Percentiles rank a stretch among this genome's conserved stretches.
phyloP scores from a whole-genome alignment of 2,329 filamentous ascomycete species.

The Colletotrichum musicola region DNA sequence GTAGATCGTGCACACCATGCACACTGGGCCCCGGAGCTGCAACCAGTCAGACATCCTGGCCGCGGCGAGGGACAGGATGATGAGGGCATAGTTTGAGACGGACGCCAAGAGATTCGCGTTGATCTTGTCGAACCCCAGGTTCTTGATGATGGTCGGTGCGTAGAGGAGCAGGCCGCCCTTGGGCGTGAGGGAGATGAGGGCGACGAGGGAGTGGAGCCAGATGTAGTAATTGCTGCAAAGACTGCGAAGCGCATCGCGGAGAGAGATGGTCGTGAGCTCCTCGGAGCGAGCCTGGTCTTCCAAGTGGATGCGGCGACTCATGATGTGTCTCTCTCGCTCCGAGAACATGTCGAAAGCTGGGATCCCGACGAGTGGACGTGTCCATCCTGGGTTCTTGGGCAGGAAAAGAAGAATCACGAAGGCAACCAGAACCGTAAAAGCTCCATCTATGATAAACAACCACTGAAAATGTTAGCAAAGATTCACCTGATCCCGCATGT shows the following conservation, averaged over 20 bases:
- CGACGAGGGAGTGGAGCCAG: slow-evolving; percentile 10
- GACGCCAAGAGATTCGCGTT: background rate
- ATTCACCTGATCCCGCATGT: background rate
- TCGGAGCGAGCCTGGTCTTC: background rate
- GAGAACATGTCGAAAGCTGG: background rate
- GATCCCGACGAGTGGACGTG: background rate
- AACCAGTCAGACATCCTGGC: background rate
- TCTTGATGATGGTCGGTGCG: slow-evolving; percentile 16
- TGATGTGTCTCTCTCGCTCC: background rate
- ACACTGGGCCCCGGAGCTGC: background rate
- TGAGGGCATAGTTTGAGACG: background rate
- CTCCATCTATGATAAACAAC: background rate
- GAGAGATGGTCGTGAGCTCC: background rate
- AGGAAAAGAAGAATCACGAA: background rate
- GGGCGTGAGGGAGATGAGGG: slow-evolving; percentile 1
- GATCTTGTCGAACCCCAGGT: background rate
- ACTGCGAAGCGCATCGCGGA: background rate
- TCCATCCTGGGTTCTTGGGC: background rate
- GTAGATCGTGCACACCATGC: background rate
- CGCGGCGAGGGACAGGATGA: background rate
- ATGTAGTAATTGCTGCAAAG: background rate
- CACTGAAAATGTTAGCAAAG: background rate
- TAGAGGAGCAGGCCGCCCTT: background rate
- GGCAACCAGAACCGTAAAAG: background rate
- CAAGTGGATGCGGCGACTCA: background rate